Evolutionary conservation across 1,139 yeast genomes (phyloP), one percentile per base, ranked within the genome.

Genomic region (Kurtzmaniella quercitrusa): DNA sequence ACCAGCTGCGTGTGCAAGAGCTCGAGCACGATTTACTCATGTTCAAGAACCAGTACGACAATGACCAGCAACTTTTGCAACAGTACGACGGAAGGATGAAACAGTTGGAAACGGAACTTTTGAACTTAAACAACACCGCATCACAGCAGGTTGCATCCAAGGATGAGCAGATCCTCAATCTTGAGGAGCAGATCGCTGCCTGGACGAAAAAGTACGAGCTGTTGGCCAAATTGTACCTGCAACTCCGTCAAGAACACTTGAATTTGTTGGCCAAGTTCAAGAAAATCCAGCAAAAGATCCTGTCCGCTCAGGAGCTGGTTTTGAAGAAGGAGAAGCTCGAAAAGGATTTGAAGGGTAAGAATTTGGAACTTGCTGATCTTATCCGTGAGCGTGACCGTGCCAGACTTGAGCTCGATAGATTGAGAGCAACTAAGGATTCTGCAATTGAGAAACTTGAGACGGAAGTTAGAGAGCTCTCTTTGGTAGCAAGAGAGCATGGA

Each of bases 131-230:
- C 46, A 72, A 77, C 49, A 81, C 86, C 42, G 85, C 91, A 0
- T 75, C 81, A 31, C 85, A 83, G 58, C 96, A 89, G 60, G 65
- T 88, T 41, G 82, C 82, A 7, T 75, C 91, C 7, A 89, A 87
- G 57, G 90, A 87, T 54, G 95, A 87, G 48, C 83, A 84, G 56
- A 70, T 86, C 44, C 73, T 68, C 39, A 75, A 78, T 46, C 63
- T 87, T 45, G 91, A 86, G 57, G 94, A 87, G 44, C 96, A 89
- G 63, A 76, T 86, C 39, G 70, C 67, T 34, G 77, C 81, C 49
- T 90, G 96, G 96, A 82, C 88, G 48, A 80, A 79, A 46, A 91
- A 91, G 65, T 91, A 91, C 62, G 96, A 90, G 58, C 80, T 95
- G 0, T 73, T 91, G 52, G 97, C 97, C 4, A 88, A 89, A 58